Evolutionary conservation across 352 stramenopile species (phyloP), one percentile per base, ranked within the genome.

Genomic region (Saprolegnia diclina): DNA sequence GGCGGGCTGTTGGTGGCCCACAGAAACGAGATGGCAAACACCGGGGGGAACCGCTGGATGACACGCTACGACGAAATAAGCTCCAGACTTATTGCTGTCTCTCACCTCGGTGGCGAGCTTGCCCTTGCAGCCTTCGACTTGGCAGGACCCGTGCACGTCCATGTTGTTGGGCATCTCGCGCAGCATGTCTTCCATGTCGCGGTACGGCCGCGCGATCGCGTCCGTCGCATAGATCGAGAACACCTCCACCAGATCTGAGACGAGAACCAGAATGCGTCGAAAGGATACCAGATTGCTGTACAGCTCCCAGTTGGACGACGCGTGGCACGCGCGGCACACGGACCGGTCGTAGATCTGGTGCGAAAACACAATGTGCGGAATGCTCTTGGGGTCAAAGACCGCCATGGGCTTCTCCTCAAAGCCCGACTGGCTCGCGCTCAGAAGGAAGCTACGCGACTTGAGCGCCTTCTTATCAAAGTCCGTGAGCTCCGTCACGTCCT

Each of bases 341-440:
- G 89, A 90, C 52, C 86, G 77, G 67, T 92, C 84, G 76, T 94
- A 92, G 69, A 94, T 91, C 67, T 94, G 86, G 71, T 94, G 84
- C 53, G 79, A 90, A 67, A 94, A 94, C 63, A 94, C 86, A 63
- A 91, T 71, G 68, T 94, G 86, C 53, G 86, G 84, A 70, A 94
- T 94, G 67, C 82, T 91, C 73, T 94, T 90, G 53, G 89, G 80
- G 59, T 94, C 86, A 65, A 91, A 94, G 26, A 91, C 82, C 6
- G 83, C 81, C 50, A 83, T 76, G 3, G 81, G 76, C 21, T 81
- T 83, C 50, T 89, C 82, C 64, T 85, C 75, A 59, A 84, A 82
- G 18, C 74, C 74, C 35, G 91, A 83, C 22, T 81, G 72, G 59
- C 83, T 91, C 48, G 90, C 79, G 56, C 90, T 76, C 18, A 82